Conservation (phyloP, 148 eudicot genomes). For the Chenopodium formosanum region DNA sequence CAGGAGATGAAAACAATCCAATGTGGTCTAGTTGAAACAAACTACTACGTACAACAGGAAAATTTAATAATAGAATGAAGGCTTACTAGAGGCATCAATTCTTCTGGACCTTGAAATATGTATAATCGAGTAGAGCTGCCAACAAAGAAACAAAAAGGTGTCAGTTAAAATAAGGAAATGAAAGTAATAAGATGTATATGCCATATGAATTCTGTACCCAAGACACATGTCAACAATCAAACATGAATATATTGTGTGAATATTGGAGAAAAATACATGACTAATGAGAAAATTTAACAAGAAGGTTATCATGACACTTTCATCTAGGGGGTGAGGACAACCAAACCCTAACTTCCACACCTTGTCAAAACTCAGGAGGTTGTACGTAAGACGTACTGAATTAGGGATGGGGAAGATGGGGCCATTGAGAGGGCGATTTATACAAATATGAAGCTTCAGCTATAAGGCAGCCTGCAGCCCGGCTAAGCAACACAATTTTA, state of each 20-base stretch:
- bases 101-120: conserved; percentile 93
- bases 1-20: not conserved
- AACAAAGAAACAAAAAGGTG: conserved; percentile 3
- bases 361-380: not conserved
- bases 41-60: no score
- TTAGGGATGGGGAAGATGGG: not conserved
- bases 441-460: not conserved
- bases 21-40: no score
- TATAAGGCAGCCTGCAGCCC: not conserved
- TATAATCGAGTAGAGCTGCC: conserved; percentile 86
- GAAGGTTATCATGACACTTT: not conserved
- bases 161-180: not conserved
- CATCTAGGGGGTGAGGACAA: no score
- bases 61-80: not conserved
- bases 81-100: conserved; percentile 88
- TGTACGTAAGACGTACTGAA: not conserved
- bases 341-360: not conserved
- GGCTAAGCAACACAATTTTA: no score
- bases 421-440: not conserved
- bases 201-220: not conserved
- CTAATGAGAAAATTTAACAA: not conserved
- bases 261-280: not conserved
- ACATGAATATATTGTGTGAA: not conserved
- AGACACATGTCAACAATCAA: not conserved
- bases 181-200: not conserved